Percentiles rank a stretch among this genome's conserved stretches.
phyloP scores from a whole-genome alignment of 257 asterid species.

The Nicotiana paniculata region DNA sequence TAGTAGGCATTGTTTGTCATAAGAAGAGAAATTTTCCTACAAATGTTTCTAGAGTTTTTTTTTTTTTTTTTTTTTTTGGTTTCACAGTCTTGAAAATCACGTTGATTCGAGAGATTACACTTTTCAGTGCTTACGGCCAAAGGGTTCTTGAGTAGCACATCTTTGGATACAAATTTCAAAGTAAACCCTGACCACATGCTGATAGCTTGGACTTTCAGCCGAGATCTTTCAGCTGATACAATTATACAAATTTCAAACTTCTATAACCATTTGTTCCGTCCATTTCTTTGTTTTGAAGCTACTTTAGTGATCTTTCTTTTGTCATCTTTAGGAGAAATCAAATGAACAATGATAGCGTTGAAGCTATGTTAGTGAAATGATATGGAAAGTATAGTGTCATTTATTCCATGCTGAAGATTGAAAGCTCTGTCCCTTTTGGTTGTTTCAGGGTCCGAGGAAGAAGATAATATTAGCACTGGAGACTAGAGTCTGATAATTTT shows the following conservation, averaged over 20 bases:
- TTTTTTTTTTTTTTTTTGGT: neutral
- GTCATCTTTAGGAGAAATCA: neutral
- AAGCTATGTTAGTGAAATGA: neutral
- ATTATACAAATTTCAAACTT: neutral
- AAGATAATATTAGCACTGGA: slow-evolving; percentile 90
- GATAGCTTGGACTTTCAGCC: neutral
- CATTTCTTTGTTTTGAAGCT: neutral
- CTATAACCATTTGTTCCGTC: neutral
- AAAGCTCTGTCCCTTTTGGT: neutral
- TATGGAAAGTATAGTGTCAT: neutral
- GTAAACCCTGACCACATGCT: neutral
- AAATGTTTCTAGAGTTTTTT: neutral
- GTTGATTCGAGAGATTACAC: neutral
- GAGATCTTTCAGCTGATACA: too few relatives aligned
- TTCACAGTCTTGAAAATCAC: neutral
- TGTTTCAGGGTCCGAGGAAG: slow-evolving; percentile 93
- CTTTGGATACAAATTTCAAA: neutral
- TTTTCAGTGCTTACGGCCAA: neutral
- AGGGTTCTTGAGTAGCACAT: neutral
- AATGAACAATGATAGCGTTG: neutral
- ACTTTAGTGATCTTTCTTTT: neutral
- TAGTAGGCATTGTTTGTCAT: neutral
- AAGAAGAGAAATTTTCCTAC: neutral
- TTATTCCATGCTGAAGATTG: neutral
- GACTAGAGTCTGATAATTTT: slow-evolving; percentile 35